Percentiles rank a stretch among this genome's conserved stretches.
Evolutionary conservation across 164 flowering plant species (phyloP).

Genomic region (Echeveria elegans): DNA sequence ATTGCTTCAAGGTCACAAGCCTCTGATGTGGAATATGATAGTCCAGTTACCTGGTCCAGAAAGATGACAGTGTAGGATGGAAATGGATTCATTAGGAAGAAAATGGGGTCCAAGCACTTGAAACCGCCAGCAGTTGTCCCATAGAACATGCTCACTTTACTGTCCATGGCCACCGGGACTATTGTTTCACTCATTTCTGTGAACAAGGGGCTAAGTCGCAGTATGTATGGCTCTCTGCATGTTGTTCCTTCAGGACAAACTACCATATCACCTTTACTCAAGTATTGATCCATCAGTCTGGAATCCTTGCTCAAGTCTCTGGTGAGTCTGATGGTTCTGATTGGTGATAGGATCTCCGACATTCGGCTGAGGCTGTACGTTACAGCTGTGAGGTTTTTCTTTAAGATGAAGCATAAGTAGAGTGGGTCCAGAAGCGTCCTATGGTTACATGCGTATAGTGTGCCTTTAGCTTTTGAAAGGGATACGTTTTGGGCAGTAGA

Average conservation of each 20-base stretch:
- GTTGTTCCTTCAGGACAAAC: constrained; percentile 41
- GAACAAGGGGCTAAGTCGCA: constrained; percentile 36
- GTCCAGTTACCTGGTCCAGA: constrained; percentile 16
- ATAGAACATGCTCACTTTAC: constrained; percentile 21
- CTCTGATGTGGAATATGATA: not conserved
- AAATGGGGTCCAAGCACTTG: constrained; percentile 31
- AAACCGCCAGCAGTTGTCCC: constrained; percentile 33
- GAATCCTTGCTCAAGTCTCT: constrained; percentile 26
- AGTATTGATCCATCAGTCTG: constrained; percentile 16
- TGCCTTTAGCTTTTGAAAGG: not conserved
- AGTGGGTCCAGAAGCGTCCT: constrained; percentile 7
- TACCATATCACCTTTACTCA: constrained; percentile 27
- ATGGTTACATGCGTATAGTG: constrained; percentile 5
- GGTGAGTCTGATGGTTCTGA: constrained; percentile 23
- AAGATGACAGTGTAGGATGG: constrained; percentile 17
- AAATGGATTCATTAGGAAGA: constrained; percentile 28
- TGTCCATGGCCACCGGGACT: constrained; percentile 27
- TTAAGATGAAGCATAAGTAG: not conserved
- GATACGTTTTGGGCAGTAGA: not conserved
- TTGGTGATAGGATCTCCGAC: constrained; percentile 20
- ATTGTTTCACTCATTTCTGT: constrained; percentile 28
- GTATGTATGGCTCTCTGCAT: constrained; percentile 34
- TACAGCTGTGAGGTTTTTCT: constrained; percentile 5
- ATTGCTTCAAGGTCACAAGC: not conserved
- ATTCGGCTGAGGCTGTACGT: constrained; percentile 11